Base-by-base conservation (phyloP, 2,329 filamentous ascomycete genomes). In the Penicillium sp. region DNA sequence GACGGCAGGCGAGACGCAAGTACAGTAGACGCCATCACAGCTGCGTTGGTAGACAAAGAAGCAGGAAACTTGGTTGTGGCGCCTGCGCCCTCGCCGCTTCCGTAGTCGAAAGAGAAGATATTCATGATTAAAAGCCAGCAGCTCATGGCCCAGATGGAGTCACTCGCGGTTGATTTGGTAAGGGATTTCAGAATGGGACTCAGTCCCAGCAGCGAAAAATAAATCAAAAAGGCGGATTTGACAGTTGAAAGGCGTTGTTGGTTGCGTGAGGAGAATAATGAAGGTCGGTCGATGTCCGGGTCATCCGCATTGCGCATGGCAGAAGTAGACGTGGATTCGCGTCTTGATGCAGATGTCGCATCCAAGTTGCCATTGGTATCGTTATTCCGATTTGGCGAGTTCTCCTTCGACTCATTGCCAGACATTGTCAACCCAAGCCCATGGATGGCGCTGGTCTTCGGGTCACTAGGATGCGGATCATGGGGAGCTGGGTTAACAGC, bases 31-130 rank as follows among this genome's bases (percentile, higher is more conserved):
- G 93, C 93, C 92, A 98, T 98, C 52, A 99, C 82, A 1, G 93
- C 95, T 1, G 95, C 95, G 65, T 98, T 99, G 24, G 95, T 99
- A 10, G 91, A 96, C 5, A 98, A 82, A 3, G 86, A 83, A 29
- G 83, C 83, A 2, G 83, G 83, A 46, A 82, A 82, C 48, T 79
- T 81, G 26, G 76, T 76, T 49, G 75, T 76, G 55, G 75, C 74
- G 60, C 70, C 72, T 26, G 74, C 71, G 63, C 73, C 72, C 54
- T 76, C 72, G 13, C 73, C 73, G 52, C 90, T 89, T 11, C 91
- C 90, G 74, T 99, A 99, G 80, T 99, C 95, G 71, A 97, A 98
- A 73, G 96, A 97, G 76, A 96, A 96, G 60, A 98, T 91, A 74
- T 99, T 99, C 76, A 97, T 93, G 68, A 90, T 85, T 61, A 99